These are phyloP conservation scores for Chaetomium olivaceum DNA, from an alignment of 2,329 filamentous ascomycete genomes.

Conservation along the genomic window DNA sequence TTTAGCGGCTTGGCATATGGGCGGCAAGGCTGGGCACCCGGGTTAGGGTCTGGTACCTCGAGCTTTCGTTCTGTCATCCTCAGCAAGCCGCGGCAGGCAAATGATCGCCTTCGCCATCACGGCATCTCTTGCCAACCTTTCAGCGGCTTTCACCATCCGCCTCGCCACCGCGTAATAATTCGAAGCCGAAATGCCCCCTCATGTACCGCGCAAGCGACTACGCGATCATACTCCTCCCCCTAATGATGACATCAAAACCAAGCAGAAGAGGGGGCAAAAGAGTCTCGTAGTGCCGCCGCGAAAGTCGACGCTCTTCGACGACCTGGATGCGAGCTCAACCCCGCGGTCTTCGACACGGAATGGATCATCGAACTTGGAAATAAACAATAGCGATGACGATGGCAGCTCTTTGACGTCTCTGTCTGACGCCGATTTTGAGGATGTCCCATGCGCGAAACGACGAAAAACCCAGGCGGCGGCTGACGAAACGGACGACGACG, in stretches of 20 bases:
- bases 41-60: neutral
- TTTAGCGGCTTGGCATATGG: slow-evolving; percentile 7
- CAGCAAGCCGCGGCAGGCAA: neutral
- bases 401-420: slow-evolving; percentile 51
- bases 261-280: slow-evolving; percentile 34
- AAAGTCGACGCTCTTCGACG: slow-evolving; percentile 62
- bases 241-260: slow-evolving; percentile 34
- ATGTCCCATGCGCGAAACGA: slow-evolving; percentile 42
- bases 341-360: slow-evolving; percentile 46
- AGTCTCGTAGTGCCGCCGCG: slow-evolving; percentile 41
- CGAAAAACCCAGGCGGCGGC: slow-evolving; percentile 11
- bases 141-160: slow-evolving; percentile 8
- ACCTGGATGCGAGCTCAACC: slow-evolving; percentile 54
- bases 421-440: slow-evolving; percentile 60
- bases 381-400: slow-evolving; percentile 49
- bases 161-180: neutral
- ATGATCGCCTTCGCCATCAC: neutral
- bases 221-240: slow-evolving; percentile 49
- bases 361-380: slow-evolving; percentile 44
- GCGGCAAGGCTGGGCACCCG: neutral
- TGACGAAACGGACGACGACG: slow-evolving; percentile 37
- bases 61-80: neutral
- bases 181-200: slow-evolving; percentile 61
- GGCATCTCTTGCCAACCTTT: neutral
- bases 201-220: slow-evolving; percentile 66